These are phyloP conservation scores for Xylaria castorea DNA, from an alignment of 495 filamentous ascomycete species.

Conservation along the genomic window DNA sequence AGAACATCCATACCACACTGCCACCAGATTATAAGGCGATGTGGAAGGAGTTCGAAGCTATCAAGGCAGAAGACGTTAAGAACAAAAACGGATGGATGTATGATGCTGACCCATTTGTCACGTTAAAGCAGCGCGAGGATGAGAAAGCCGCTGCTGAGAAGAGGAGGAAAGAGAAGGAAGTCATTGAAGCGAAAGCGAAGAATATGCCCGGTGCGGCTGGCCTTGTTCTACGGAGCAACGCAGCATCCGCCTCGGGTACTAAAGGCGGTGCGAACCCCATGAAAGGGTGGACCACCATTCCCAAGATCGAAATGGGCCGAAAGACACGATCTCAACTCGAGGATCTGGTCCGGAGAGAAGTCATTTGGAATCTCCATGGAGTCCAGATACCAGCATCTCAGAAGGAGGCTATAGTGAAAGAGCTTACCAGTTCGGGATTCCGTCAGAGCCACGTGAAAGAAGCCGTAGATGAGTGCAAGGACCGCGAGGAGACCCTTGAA, in stretches of 20 bases:
- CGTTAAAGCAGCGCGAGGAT: constrained; percentile 77
- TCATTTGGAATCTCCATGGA: constrained; percentile 84
- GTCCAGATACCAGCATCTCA: constrained; percentile 66
- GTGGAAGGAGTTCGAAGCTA: constrained; percentile 85
- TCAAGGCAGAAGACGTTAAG: constrained; percentile 78
- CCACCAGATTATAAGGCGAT: constrained; percentile 86
- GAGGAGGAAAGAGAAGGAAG: constrained; percentile 68
- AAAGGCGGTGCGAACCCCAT: constrained; percentile 41
- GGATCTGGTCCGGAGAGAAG: constrained; percentile 72
- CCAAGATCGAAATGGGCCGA: constrained; percentile 90
- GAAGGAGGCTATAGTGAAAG: constrained; percentile 68
- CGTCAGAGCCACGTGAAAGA: constrained; percentile 87
- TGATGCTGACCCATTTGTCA: constrained; percentile 90
- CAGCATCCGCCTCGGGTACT: constrained; percentile 32
- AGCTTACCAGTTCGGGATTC: constrained; percentile 79
- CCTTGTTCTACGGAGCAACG: constrained; percentile 47
- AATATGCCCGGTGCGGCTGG: constrained; percentile 56
- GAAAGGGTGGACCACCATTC: constrained; percentile 83
- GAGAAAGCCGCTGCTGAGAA: constrained; percentile 73
- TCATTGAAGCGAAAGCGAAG: constrained; percentile 65
- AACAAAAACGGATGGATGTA: constrained; percentile 90
- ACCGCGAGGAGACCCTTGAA: constrained; percentile 86
- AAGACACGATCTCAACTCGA: constrained; percentile 80
- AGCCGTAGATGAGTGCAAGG: constrained; percentile 84
- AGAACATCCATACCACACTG: constrained; percentile 90